phyloP scores from a whole-genome alignment of 139 green algal species.

The Ettlia oleoabundans region DNA sequence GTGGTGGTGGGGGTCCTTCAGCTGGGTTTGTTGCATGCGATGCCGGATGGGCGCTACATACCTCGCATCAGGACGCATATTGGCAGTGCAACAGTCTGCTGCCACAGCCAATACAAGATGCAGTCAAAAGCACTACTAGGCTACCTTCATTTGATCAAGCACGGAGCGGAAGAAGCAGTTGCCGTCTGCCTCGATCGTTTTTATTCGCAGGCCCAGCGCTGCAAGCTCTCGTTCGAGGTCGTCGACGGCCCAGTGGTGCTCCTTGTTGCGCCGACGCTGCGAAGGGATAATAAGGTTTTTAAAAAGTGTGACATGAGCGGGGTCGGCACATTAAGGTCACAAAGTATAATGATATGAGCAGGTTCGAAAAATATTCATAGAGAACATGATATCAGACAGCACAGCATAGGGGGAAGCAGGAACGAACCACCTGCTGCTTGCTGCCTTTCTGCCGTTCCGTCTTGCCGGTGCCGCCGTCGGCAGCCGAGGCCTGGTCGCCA shows the following conservation, averaged over 20 bases:
- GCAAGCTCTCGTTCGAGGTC: constrained; percentile 39
- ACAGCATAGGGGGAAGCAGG: background rate
- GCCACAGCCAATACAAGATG: background rate
- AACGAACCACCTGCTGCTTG: background rate
- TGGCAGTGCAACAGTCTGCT: background rate
- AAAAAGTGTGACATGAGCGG: background rate
- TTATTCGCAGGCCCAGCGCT: constrained; percentile 45
- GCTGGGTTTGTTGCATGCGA: too few species aligned
- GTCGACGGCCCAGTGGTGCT: constrained; percentile 6
- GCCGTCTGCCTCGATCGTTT: constrained; percentile 55
- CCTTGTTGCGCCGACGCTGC: background rate
- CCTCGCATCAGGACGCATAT: too few species aligned
- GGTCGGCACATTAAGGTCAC: too few species aligned
- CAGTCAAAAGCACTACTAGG: constrained; percentile 45
- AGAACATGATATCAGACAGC: background rate
- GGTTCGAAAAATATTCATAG: too few species aligned
- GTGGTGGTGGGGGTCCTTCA: too few species aligned
- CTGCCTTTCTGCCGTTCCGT: background rate
- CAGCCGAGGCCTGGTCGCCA: background rate
- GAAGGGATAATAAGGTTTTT: background rate
- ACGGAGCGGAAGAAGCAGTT: constrained; percentile 84
- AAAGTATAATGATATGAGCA: background rate
- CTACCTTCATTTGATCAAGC: constrained; percentile 70
- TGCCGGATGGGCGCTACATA: too few species aligned
- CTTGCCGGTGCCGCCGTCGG: too few species aligned